These are phyloP conservation scores for Colletotrichum incanum DNA, from an alignment of 2,329 filamentous ascomycete species.

Conservation along the genomic window DNA sequence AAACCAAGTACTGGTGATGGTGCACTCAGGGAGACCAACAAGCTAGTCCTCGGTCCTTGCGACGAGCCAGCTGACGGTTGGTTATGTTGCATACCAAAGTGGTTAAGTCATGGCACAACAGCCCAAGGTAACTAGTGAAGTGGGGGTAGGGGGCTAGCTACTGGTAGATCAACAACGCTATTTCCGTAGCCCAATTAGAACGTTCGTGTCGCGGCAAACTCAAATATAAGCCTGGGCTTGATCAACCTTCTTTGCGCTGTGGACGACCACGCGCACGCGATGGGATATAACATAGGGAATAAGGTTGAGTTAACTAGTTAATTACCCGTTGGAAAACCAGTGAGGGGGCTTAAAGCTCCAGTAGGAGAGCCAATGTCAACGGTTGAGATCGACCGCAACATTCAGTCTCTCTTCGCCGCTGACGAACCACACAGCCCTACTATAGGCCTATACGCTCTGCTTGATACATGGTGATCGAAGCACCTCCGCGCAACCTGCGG, in stretches of 20 bases:
- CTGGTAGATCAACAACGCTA: background rate
- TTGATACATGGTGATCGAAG: background rate
- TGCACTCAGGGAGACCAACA: too few relatives aligned
- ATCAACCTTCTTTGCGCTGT: background rate
- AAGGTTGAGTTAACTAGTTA: background rate
- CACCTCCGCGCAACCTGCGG: background rate
- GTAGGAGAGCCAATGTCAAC: background rate
- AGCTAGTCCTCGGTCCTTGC: too few relatives aligned
- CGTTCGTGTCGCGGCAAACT: background rate
- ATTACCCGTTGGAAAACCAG: background rate
- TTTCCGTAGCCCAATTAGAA: background rate
- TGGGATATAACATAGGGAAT: background rate
- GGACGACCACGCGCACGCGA: background rate
- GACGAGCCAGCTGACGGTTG: too few relatives aligned
- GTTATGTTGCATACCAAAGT: too few relatives aligned
- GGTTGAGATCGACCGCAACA: background rate
- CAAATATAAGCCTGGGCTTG: background rate
- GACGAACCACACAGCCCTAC: background rate
- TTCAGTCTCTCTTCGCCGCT: background rate
- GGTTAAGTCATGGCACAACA: too few relatives aligned
- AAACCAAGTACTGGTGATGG: background rate
- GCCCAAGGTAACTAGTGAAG: too few relatives aligned
- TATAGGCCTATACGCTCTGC: background rate
- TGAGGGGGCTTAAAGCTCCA: background rate
- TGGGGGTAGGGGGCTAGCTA: too few relatives aligned